Conservation (phyloP, 441 rosid genomes). For the Eruca vesicaria region DNA sequence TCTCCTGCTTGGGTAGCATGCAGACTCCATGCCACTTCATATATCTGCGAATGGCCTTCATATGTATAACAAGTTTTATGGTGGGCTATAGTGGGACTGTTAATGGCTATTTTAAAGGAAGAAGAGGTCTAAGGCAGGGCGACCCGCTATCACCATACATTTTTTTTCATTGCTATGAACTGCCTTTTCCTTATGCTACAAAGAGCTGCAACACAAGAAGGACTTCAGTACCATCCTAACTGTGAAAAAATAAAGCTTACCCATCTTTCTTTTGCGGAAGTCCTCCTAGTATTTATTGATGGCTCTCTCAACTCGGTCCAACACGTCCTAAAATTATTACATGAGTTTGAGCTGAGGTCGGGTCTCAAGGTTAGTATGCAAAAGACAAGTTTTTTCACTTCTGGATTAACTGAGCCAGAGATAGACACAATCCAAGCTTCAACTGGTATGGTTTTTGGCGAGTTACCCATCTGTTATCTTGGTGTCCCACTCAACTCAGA, state of each 20-base stretch:
- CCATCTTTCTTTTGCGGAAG: background rate
- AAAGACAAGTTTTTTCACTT: background rate
- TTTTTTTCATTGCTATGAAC: background rate
- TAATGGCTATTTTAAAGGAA: background rate
- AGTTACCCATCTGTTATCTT: background rate
- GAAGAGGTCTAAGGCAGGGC: background rate
- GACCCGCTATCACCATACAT: background rate
- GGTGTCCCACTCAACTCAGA: background rate
- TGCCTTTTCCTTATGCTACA: background rate
- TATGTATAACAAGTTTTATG: background rate
- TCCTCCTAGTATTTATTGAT: background rate
- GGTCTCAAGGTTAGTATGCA: background rate
- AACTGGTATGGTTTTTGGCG: background rate
- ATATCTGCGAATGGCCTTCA: background rate
- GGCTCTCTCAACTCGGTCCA: background rate
- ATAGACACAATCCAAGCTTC: background rate
- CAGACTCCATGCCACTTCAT: background rate
- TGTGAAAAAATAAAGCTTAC: background rate
- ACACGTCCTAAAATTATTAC: background rate
- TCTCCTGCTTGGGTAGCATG: background rate
- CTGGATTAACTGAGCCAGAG: background rate
- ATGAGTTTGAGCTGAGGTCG: background rate
- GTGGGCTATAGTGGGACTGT: background rate
- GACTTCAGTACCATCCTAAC: background rate
- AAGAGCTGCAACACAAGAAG: background rate